Base-by-base conservation (phyloP, 1,284 basidiomycete genomes). In the Sanghuangporus baumii region DNA sequence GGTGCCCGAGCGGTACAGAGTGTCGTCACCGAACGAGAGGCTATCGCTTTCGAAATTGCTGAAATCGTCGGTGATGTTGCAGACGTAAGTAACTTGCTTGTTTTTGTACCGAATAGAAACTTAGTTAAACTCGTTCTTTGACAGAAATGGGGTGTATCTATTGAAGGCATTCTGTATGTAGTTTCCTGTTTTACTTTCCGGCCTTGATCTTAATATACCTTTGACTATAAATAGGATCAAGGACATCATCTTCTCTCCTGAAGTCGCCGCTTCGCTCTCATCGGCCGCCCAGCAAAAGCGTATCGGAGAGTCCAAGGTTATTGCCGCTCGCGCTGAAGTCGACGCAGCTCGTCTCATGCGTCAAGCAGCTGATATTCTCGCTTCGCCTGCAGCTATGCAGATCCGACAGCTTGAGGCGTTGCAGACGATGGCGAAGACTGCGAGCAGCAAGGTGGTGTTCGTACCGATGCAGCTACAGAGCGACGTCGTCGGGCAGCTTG, bases 271-370 rank as follows among this genome's bases (percentile, higher is more conserved):
- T 37, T 93, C 91, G 11, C 84, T 98, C 65, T 96, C 93, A 38
- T 92, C 89, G 65, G 96, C 96, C 31, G 95, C 95, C 40, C 94
- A 96, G 72, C 90, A 93, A 79, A 96, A 96, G 82, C 86, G 96
- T 65, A 88, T 98, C 67, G 96, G 94, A 76, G 96, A 98, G 78
- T 86, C 85, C 73, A 98, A 96, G 76, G 94, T 98, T 72, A 98
- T 98, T 70, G 94, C 94, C 54, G 96, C 96, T 0, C 85, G 93
- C 66, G 96, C 96, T 18, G 96, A 98, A 78, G 96, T 98, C 66
- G 94, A 97, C 73, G 83, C 94, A 46, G 94, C 96, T 50, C 86
- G 93, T 69, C 86, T 98, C 72, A 97, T 98, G 95, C 83, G 94
- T 63, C 92, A 94, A 74, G 93, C 93, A 5, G 93, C 93, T 60